Base-by-base conservation (phyloP, 495 filamentous ascomycete species). In the Aspergillus funiculosus region DNA sequence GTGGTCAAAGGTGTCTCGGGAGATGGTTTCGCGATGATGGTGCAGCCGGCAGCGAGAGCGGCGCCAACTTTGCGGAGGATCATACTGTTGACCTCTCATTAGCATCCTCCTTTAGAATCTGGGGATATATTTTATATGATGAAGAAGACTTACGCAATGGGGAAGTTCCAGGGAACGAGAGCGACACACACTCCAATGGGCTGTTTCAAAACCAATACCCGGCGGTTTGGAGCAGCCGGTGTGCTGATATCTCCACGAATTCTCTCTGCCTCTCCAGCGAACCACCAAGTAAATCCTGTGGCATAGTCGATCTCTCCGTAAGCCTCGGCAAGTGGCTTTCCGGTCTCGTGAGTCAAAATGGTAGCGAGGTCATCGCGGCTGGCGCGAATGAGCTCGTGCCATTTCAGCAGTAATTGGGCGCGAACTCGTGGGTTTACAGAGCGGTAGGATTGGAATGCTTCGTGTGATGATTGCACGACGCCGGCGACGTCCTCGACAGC, bases 161-260 rank as follows among this genome's bases (percentile, higher is more conserved):
- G 76, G 46, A 78, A 74, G 49, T 84, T 83, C 80, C 80, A 84
- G 0, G 80, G 80, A 4, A 81, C 78, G 13, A 84, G 57, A 0
- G 77, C 78, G 7, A 72, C 80, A 2, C 75, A 71, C 3, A 82
- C 79, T 8, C 80, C 80, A 47, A 83, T 73, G 0, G 79, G 77
- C 63, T 86, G 81, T 64, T 86, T 86, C 47, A 87, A 68, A 0
- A 79, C 84, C 42, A 86, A 77, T 17, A 82, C 62, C 4, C 83
- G 68, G 10, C 82, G 67, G 17, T 76, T 74, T 0, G 81, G 75
- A 0, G 72, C 62, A 0, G 79, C 59, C 5, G 81, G 69, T 6
- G 65, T 62, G 18, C 73, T 72, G 0, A 82, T 67, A 0, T 69
- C 71, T 14, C 83, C 83, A 4, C 77, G 74, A 9, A 86, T 71